These are phyloP conservation scores for slime mould (Dictyostelium discoideum) DNA, from an alignment of 78 protist species.

Conservation along the genomic window dicty_2.7 NC_007090.3:2667001-2667500, in stretches of 20 bases:
- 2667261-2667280: slow-evolving; percentile 46
- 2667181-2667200: slow-evolving; percentile 29
- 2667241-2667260: slow-evolving; percentile 42
- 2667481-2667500: not conserved
- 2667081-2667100: slow-evolving; percentile 7
- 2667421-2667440: slow-evolving; percentile 23
- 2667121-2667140: not conserved
- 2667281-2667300: not conserved
- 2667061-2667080: slow-evolving; percentile 31
- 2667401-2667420: slow-evolving; percentile 15
- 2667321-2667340: too few relatives aligned
- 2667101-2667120: slow-evolving; percentile 28
- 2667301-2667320: too few relatives aligned
- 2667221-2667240: slow-evolving; percentile 45
- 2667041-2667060: not conserved
- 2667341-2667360: slow-evolving; percentile 25
- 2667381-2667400: slow-evolving; percentile 43
- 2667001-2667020: not conserved
- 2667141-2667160: slow-evolving; percentile 18
- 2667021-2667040: not conserved
- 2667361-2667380: slow-evolving; percentile 43
- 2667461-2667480: slow-evolving; percentile 8
- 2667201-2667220: not conserved
- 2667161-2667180: not conserved
- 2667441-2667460: slow-evolving; percentile 49